Evolutionary conservation across 257 asterid species (phyloP).

Genomic region (Ballota nigra): DNA sequence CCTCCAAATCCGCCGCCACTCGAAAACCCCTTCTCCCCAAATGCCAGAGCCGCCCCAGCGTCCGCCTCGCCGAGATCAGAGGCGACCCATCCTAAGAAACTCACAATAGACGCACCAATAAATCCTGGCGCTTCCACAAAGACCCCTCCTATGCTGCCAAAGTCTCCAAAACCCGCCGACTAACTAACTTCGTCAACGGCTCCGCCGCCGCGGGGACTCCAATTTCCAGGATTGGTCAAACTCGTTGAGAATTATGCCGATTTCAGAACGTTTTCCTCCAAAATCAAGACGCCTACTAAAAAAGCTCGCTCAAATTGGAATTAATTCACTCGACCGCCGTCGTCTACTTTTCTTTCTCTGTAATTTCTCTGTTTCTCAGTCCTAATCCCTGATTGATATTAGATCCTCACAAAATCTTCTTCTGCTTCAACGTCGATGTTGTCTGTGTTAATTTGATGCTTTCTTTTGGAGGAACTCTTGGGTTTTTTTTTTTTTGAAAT

Average conservation of each 20-base stretch:
- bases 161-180: slow-evolving; percentile 80
- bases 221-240: slow-evolving; percentile 41
- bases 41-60: slow-evolving; percentile 98
- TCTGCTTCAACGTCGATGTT: too few relatives aligned
- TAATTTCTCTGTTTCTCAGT: too few relatives aligned
- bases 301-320: slow-evolving; percentile 80
- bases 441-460: too few relatives aligned
- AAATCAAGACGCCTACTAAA: slow-evolving; percentile 64
- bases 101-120: slow-evolving; percentile 56
- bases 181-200: slow-evolving; percentile 84
- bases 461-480: too few relatives aligned
- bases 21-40: slow-evolving; percentile 60
- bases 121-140: slow-evolving; percentile 73
- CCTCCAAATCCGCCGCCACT: slow-evolving; percentile 42
- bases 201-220: slow-evolving; percentile 26
- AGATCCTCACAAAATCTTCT: too few relatives aligned
- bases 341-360: too few relatives aligned
- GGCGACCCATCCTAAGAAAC: slow-evolving; percentile 67
- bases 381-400: too few relatives aligned
- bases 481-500: too few relatives aligned
- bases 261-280: slow-evolving; percentile 47
- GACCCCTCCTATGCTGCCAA: slow-evolving; percentile 75
- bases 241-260: slow-evolving; percentile 36
- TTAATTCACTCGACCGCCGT: slow-evolving; percentile 38
- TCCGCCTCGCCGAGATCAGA: slow-evolving; percentile 96